Evolutionary conservation across 176 grass and related monocot species (phyloP), one percentile per base, ranked within the genome.

Genomic region (Saccharum spontaneum): DNA sequence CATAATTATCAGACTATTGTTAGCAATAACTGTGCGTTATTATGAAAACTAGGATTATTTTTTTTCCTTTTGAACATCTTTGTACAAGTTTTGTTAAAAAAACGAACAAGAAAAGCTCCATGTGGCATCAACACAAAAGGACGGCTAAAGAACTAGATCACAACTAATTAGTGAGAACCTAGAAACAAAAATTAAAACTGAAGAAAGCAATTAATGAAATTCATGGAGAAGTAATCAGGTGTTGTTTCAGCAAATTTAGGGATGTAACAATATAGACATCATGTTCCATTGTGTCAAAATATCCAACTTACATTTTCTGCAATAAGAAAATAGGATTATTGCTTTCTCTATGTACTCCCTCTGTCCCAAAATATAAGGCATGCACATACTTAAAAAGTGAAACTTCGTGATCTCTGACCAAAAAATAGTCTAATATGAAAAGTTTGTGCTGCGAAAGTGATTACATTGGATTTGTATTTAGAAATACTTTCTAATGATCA

Each of bases 161-260:
- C 4, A 59, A 46, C 30, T 70, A 55, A 61, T 30, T 83, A 34
- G 23, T 39, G 18, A 49, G 30, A 9, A 76, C 16, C 26, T 70
- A 14, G 0, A 71, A 85, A 85, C 48, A 37, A 71, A 75, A 76
- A 48, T 50, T 41, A 16, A 15, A 39, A 18, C 62, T 7, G 10
- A 89, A 81, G 28, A 39, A 67, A 68, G 71, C 40, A 34, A 28
- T 60, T 22, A 48, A 30, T 45, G 38, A 38, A 63, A 71, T 20
- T 73, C 54, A 71, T 50, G 65, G 34, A 45, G 28, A 71, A 71
- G 22, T 69, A 84, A 84, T 59, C 15, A 64, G 31, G 45, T 62
- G 54, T 80, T 50, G 62, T 57, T 69, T 76, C 61, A 69, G 70
- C 50, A 71, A 64, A 77, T 52, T 70, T 49, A 85, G 36, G 14